Base-by-base conservation (phyloP, 495 filamentous ascomycete species). In the Cercophora scortea region DNA sequence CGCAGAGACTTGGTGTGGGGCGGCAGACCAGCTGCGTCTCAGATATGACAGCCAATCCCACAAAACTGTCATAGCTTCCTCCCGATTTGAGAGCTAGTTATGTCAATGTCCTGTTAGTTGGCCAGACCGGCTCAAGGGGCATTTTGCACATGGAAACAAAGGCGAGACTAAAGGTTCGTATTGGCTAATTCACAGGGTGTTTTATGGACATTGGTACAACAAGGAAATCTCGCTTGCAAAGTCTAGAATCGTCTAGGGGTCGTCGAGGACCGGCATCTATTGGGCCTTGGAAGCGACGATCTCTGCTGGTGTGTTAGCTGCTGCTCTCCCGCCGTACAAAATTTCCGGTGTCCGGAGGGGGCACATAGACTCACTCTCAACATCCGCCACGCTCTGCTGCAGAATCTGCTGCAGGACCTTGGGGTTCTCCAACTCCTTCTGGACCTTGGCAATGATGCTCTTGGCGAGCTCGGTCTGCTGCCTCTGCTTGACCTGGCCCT, bases 401-500 rank as follows among this genome's bases (percentile, higher is more conserved):
- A 99, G 83, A 62, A 97, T 94, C 73, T 93, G 88, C 78, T 94
- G 86, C 49, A 99, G 84, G 60, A 82, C 80, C 80, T 88, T 96
- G 57, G 94, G 93, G 79, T 84, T 95, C 81, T 96, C 90, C 46
- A 99, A 82, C 79, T 96, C 93, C 83, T 96, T 96, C 71, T 86
- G 85, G 61, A 96, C 92, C 83, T 95, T 99, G 72, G 82, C 82
- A 61, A 99, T 97, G 71, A 99, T 76, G 67, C 72, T 78, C 67
- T 96, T 85, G 49, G 93, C 89, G 59, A 99, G 80, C 81, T 99
- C 93, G 70, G 79, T 84, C 81, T 99, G 93, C 78, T 97, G 89
- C 66, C 93, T 83, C 76, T 90, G 86, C 87, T 96, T 99, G 63
- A 97, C 90, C 78, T 97, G 93, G 53, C 86, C 79, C 79, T 99